Percentiles rank a stretch among this genome's conserved stretches.
Conservation (phyloP, 805 yeast genomes). For the Ogataea zsoltii region DNA sequence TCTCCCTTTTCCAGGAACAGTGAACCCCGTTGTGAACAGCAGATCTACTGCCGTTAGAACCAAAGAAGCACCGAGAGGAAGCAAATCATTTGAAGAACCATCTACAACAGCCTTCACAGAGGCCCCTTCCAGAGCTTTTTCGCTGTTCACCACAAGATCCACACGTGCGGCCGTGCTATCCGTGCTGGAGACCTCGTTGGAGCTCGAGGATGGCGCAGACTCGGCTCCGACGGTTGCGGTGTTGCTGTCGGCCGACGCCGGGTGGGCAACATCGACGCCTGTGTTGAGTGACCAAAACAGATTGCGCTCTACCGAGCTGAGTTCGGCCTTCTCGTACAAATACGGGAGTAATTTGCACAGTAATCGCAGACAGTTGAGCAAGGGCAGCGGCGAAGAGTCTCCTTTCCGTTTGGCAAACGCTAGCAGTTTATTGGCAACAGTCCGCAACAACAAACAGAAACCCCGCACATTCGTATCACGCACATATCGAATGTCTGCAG, state of each 20-base stretch:
- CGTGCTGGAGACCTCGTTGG: slow-evolving; percentile 20
- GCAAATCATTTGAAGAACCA: slow-evolving; percentile 10
- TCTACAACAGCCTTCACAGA: slow-evolving; percentile 19
- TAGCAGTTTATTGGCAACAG: slow-evolving; percentile 37
- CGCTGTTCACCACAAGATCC: slow-evolving; percentile 13
- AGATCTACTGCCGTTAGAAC: slow-evolving; percentile 43
- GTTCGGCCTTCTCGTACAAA: slow-evolving; percentile 53
- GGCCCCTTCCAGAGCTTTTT: slow-evolving; percentile 15
- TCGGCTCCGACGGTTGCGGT: slow-evolving; percentile 28
- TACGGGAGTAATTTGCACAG: slow-evolving; percentile 68
- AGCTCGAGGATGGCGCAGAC: slow-evolving; percentile 21
- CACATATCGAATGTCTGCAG: slow-evolving; percentile 57
- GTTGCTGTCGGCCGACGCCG: slow-evolving; percentile 13
- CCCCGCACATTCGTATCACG: slow-evolving; percentile 59
- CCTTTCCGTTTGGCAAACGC: slow-evolving; percentile 21
- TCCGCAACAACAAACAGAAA: slow-evolving; percentile 53
- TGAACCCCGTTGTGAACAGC: slow-evolving; percentile 59
- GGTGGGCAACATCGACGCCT: slow-evolving; percentile 16
- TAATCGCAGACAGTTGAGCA: slow-evolving; percentile 63
- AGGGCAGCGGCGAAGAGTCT: slow-evolving; percentile 34
- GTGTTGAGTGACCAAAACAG: slow-evolving; percentile 46
- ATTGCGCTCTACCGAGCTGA: slow-evolving; percentile 34
- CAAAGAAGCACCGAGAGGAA: slow-evolving; percentile 41
- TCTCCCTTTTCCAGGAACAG: slow-evolving; percentile 36
- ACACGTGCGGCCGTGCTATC: slow-evolving; percentile 22